Evolutionary conservation across 352 stramenopile species (phyloP), one percentile per base, ranked within the genome.

Genomic region (Nothophytophthora sp.): DNA sequence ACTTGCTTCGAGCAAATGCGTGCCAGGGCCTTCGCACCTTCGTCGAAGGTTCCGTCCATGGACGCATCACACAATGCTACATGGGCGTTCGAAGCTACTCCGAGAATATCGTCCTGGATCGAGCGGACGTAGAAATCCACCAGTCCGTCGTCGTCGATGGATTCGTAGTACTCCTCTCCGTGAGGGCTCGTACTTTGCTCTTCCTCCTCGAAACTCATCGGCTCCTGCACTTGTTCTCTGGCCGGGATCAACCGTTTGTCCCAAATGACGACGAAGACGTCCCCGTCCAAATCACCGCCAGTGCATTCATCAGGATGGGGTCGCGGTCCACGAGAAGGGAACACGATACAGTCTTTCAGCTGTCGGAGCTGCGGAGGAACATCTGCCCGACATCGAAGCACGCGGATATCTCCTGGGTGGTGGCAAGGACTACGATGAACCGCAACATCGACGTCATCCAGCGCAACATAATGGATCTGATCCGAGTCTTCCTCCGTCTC

Each of bases 201-300:
- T 8, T 68, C 48, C 37, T 73, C 55, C 15, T 70, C 56, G 43
- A 81, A 81, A 5, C 34, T 27, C 79, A 89, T 90, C 12, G 80
- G 67, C 29, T 67, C 55, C 3, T 75, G 43, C 5, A 82, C 54
- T 42, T 81, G 53, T 12, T 69, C 36, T 38, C 52, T 64, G 10
- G 37, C 46, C 12, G 82, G 85, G 41, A 95, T 75, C 13, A 95
- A 67, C 0, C 71, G 64, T 20, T 87, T 39, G 43, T 95, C 85
- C 85, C 85, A 95, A 56, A 95, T 90, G 7, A 90, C 77, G 5
- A 83, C 76, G 50, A 89, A 95, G 22, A 87, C 63, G 18, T 95
- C 85, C 5, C 85, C 85, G 27, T 95, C 82, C 24, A 95, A 70
- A 50, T 95, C 85, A 9, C 85, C 82, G 11, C 85, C 82, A 8